Evolutionary conservation across 2,329 filamentous ascomycete genomes (phyloP), one percentile per base, ranked within the genome.

Genomic region (Colletotrichum aenigma): DNA sequence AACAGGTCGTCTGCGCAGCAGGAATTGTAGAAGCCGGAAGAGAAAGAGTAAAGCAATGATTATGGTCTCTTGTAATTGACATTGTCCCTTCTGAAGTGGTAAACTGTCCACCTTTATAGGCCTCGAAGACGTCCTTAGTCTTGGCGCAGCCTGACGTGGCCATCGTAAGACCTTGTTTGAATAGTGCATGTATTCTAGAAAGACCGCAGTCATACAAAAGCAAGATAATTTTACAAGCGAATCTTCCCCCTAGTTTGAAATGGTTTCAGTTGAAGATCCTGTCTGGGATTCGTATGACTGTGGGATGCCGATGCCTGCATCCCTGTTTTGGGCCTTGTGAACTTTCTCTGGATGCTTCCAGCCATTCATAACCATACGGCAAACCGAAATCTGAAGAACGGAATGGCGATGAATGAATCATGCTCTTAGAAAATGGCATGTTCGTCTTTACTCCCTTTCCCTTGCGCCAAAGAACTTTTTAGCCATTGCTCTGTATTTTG

Each of bases 1-100:
- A 21, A 12, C 18, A 48, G 38, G 5, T 12, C 9, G 38, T 48
- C 38, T 48, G 18, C 18, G 38, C 18, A 48, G 18, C 38, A 48
- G 38, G 38, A 3, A 48, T 48, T 0, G 18, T n/a, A n/a, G 1
- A 48, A n/a, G 3, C 0, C 4, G 3, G 1, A 43, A 1, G 38
- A 43, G 4, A 18, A 43, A 6, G 18, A n/a, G 18, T 43, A 0
- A n/a, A 43, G 0, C 18, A 43, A n/a, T 43, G 38, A n/a, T 0
- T n/a, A 2, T 43, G 18, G 18, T 43, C 18, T n/a, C 18, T 43
- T 43, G 18, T 6, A 12, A 10, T 18, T 6, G 1, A 0, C 18
- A 10, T 43, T n/a, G 0, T n/a, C 18, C 0, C 18, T 43, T 18
- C 9, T 48, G 2, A 12, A 12, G 9, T 48, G 38, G 38, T 48